Conservation (phyloP, 768 basidiomycete genomes). For the Serendipita vermifera region DNA sequence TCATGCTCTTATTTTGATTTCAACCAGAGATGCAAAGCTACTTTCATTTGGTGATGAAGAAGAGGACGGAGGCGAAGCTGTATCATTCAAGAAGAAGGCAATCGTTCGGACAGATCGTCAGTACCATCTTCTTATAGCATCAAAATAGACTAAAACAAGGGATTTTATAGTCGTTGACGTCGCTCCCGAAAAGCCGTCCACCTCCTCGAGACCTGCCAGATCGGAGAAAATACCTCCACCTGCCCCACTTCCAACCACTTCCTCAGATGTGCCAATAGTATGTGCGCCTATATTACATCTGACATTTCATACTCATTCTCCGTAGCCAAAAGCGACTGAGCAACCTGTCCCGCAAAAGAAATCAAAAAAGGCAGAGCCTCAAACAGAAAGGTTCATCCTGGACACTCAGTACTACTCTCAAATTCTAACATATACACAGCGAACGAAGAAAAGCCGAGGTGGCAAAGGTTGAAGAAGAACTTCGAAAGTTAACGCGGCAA, state of each 20-base stretch:
- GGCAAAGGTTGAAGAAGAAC: conserved; percentile 77
- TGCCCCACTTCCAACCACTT: too few species aligned
- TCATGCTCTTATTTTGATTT: background rate
- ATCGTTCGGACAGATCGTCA: conserved; percentile 74
- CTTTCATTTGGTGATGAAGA: conserved; percentile 78
- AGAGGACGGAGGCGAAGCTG: conserved; percentile 41
- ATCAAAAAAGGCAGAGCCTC: conserved; percentile 36
- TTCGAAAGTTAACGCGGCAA: conserved; percentile 59
- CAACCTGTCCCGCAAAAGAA: too few species aligned
- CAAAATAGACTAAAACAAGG: conserved; percentile 10
- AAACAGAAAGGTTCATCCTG: conserved; percentile 40
- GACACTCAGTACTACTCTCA: background rate
- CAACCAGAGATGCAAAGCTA: conserved; percentile 72
- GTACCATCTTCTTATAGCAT: conserved; percentile 22
- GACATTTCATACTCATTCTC: too few species aligned
- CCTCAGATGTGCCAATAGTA: too few species aligned
- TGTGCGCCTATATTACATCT: too few species aligned
- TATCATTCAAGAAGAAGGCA: conserved; percentile 58
- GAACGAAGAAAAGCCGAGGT: conserved; percentile 61
- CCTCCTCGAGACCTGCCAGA: too few species aligned
- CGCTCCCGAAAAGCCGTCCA: too few species aligned
- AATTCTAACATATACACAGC: conserved; percentile 25
- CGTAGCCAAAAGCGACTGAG: conserved; percentile 22
- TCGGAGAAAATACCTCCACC: too few species aligned
- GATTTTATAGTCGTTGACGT: conserved; percentile 26